Percentiles rank a stretch among this genome's conserved stretches.
phyloP scores from a whole-genome alignment of 305 asterid species.

The Fraxinus paxiana region DNA sequence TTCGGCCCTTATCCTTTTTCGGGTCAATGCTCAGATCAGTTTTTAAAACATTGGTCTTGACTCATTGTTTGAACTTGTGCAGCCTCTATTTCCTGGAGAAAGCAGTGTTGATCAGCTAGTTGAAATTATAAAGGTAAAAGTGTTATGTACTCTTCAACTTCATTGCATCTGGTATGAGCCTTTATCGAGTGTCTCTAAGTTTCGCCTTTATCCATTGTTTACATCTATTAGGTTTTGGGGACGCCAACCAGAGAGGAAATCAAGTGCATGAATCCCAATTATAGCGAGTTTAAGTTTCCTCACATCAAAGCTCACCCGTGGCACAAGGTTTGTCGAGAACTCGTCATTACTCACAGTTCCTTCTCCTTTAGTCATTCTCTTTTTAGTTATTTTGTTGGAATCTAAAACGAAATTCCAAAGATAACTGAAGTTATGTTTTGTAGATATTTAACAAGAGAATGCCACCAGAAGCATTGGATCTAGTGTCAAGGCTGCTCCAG shows the following conservation, averaged over 20 bases:
- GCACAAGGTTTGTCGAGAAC: slow-evolving; percentile 74
- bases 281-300: slow-evolving; percentile 86
- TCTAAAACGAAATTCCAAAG: not conserved
- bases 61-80: slow-evolving; percentile 24
- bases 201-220: slow-evolving; percentile 4
- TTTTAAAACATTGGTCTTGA: too few relatives aligned
- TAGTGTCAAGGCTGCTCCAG: slow-evolving; percentile 82
- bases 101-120: slow-evolving; percentile 92
- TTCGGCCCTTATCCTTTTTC: too few relatives aligned
- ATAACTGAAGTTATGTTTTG: slow-evolving; percentile 5
- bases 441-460: slow-evolving; percentile 74
- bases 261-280: slow-evolving; percentile 96
- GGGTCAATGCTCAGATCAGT: too few relatives aligned
- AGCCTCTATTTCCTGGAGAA: slow-evolving; percentile 98
- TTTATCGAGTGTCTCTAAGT: not conserved
- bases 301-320: slow-evolving; percentile 95
- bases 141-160: not conserved
- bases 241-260: slow-evolving; percentile 98
- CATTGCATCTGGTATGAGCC: not conserved
- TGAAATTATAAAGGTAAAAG: slow-evolving; percentile 79
- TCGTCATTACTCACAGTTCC: not conserved
- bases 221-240: slow-evolving; percentile 60
- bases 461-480: slow-evolving; percentile 88
- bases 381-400: not conserved
- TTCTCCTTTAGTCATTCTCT: not conserved